Evolutionary conservation across 768 basidiomycete species (phyloP).

Genomic region (Strobilomyces confusus): DNA sequence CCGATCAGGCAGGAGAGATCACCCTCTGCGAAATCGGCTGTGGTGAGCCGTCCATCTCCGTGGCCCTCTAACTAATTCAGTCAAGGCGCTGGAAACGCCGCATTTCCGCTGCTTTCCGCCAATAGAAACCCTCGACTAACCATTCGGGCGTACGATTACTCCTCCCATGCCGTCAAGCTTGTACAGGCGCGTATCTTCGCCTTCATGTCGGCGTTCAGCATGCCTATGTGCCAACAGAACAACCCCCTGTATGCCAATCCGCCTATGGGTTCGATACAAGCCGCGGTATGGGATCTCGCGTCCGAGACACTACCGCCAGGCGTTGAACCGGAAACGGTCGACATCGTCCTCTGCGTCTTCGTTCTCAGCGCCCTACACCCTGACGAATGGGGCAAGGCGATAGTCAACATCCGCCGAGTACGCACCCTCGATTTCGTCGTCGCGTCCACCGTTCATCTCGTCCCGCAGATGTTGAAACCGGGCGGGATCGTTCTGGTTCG

Average conservation of each 20-base stretch:
- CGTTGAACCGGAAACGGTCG: slow-evolving; percentile 65
- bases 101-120: slow-evolving; percentile 80
- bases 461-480: slow-evolving; percentile 78
- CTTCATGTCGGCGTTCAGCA: not conserved
- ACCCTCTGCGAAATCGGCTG: slow-evolving; percentile 89
- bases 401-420: slow-evolving; percentile 77
- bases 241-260: slow-evolving; percentile 68
- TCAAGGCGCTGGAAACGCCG: slow-evolving; percentile 89
- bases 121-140: slow-evolving; percentile 78
- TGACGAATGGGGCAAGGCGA: slow-evolving; percentile 80
- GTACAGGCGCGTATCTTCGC: slow-evolving; percentile 60
- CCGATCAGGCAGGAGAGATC: slow-evolving; percentile 67
- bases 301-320: slow-evolving; percentile 60
- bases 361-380: slow-evolving; percentile 94
- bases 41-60: slow-evolving; percentile 43
- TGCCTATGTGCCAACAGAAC: slow-evolving; percentile 38
- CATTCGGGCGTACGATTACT: slow-evolving; percentile 88
- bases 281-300: slow-evolving; percentile 90
- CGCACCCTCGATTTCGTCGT: slow-evolving; percentile 8
- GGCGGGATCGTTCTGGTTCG: slow-evolving; percentile 81
- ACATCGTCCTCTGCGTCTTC: slow-evolving; percentile 90
- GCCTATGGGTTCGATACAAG: slow-evolving; percentile 64
- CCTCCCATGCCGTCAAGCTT: slow-evolving; percentile 80
- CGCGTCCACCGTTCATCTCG: not conserved
- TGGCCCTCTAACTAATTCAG: not conserved